Evolutionary conservation across 129 eudicot species (phyloP), one percentile per base, ranked within the genome.

Genomic region (Erigeron canadensis): DNA sequence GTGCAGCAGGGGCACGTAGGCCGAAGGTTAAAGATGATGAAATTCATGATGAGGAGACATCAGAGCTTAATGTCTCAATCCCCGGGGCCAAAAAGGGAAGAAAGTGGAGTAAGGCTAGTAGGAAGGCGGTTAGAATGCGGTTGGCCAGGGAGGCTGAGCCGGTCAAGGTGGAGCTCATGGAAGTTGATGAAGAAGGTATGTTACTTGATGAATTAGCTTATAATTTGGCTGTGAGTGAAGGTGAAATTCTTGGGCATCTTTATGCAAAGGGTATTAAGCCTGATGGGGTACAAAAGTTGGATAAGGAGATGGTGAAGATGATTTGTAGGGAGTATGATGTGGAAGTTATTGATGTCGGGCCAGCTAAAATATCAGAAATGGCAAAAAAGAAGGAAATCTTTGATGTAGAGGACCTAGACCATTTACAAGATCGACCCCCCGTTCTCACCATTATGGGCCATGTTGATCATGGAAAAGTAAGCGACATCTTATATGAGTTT

Each of bases 371-470:
- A 82, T 95, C 85, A 43, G 94, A 94, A 51, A 84, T 77, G 91
- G 99, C 99, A 13, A 90, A 79, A 80, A 90, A 90, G 91, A 94
- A 90, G 84, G 89, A 89, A 65, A 77, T 86, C 11, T 75, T 94
- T 54, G 99, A 94, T 75, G 93, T 82, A 75, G 96, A 94, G 16
- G 97, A 94, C 65, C 70, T 87, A 58, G 97, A 86, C 76, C 81
- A 87, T 40, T 79, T 94, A 70, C 87, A 90, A 90, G 88, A 90
- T 28, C 84, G 96, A 67, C 99, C 99, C 65, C 99, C 99, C 39
- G 97, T 94, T 37, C 76, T 94, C 37, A 94, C 99, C 58, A 94
- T 94, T 16, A 94, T 94, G 99, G 99, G 99, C 44, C 99, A 94
- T 66, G 99, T 94, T 4, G 99, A 94, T 77, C 99, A 94, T 74